A percentile compares a stretch with the other conserved stretches of the same genome.
phyloP scores from a whole-genome alignment of 169 alveolate species.

The Plasmodium vinckei region DNA sequence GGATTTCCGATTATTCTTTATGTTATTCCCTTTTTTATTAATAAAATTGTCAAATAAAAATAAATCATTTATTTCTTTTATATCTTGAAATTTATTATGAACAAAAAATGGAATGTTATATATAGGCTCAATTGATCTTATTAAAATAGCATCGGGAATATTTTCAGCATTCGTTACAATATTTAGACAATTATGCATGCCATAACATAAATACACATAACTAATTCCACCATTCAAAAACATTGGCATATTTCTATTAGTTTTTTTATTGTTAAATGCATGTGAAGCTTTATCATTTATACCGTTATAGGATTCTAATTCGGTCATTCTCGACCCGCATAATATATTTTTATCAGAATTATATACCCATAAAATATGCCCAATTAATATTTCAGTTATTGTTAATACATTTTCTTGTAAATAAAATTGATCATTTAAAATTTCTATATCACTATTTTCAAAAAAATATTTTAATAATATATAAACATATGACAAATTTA shows the following conservation, averaged over 20 bases:
- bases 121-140: slow-evolving; percentile 76
- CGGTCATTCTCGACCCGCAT: slow-evolving; percentile 67
- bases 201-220: slow-evolving; percentile 79
- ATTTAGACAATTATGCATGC: slow-evolving; percentile 75
- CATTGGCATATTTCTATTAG: slow-evolving; percentile 74
- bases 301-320: slow-evolving; percentile 78
- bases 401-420: slow-evolving; percentile 45
- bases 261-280: slow-evolving; percentile 72
- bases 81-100: slow-evolving; percentile 19
- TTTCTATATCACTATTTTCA: slow-evolving; percentile 23
- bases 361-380: slow-evolving; percentile 54
- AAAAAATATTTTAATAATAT: slow-evolving; percentile 45
- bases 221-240: slow-evolving; percentile 76
- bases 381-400: slow-evolving; percentile 52
- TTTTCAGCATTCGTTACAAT: slow-evolving; percentile 68
- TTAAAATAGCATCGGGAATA: slow-evolving; percentile 77
- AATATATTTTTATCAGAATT: slow-evolving; percentile 24
- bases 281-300: slow-evolving; percentile 77
- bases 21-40: too few relatives aligned
- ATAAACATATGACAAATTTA: slow-evolving; percentile 21
- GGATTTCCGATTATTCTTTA: background rate
- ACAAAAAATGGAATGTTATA: slow-evolving; percentile 10
- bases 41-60: too few relatives aligned
- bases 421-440: slow-evolving; percentile 52
- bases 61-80: too few relatives aligned